These are phyloP conservation scores for Salix exigua DNA, from an alignment of 345 rosid species.

Conservation along the genomic window DNA sequence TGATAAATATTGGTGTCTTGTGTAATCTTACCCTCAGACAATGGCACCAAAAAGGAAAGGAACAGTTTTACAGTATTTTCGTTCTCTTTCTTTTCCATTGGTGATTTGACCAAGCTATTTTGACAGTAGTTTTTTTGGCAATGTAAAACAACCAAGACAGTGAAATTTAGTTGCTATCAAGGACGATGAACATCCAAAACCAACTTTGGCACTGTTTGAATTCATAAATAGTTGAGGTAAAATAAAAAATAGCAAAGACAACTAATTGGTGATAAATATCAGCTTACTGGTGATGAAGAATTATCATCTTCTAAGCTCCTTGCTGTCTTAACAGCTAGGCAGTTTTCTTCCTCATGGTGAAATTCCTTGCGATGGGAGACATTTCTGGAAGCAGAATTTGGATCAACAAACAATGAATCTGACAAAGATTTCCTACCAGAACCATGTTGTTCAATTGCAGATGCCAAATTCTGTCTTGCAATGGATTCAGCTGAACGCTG, in stretches of 20 bases:
- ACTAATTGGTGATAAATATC: background rate
- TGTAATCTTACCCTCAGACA: background rate
- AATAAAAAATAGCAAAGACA: background rate
- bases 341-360: conserved; percentile 58
- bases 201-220: background rate
- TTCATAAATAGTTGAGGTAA: background rate
- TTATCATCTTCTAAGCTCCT: conserved; percentile 55
- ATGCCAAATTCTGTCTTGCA: conserved; percentile 66
- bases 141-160: background rate
- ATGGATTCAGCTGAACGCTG: conserved; percentile 56
- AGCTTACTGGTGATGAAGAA: conserved; percentile 39
- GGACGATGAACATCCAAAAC: background rate
- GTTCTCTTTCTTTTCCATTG: too few species aligned
- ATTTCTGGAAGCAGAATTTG: conserved; percentile 56
- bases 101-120: background rate
- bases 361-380: conserved; percentile 82
- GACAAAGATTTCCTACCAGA: conserved; percentile 92
- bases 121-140: background rate
- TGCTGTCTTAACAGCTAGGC: conserved; percentile 35
- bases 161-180: background rate
- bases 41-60: background rate
- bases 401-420: conserved; percentile 54
- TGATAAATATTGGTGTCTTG: background rate
- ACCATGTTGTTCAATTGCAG: conserved; percentile 78
- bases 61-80: background rate